phyloP scores from a whole-genome alignment of 2,329 filamentous ascomycete species.

The Penicillium brasilianum region DNA sequence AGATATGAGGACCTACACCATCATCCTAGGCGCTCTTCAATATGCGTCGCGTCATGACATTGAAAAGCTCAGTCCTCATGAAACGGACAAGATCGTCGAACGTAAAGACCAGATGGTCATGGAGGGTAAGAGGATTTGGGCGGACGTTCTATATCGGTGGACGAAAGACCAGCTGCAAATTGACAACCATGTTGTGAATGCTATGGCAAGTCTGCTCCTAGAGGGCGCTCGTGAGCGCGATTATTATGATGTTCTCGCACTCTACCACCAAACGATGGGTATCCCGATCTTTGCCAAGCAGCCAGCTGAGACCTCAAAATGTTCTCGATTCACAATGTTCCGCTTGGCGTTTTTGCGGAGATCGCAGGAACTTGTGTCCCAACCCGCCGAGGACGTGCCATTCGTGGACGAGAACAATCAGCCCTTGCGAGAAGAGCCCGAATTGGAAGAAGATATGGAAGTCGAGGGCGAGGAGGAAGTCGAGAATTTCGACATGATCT shows the following conservation, averaged over 20 bases:
- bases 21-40: slow-evolving; percentile 78
- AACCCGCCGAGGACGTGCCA: slow-evolving; percentile 34
- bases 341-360: slow-evolving; percentile 8
- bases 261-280: slow-evolving; percentile 82
- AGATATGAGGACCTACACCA: slow-evolving; percentile 77
- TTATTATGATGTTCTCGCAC: slow-evolving; percentile 71
- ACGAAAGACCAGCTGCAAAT: slow-evolving; percentile 69
- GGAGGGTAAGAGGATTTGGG: slow-evolving; percentile 78
- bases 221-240: slow-evolving; percentile 65
- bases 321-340: slow-evolving; percentile 11
- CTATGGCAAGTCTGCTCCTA: slow-evolving; percentile 81
- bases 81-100: slow-evolving; percentile 34
- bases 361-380: slow-evolving; percentile 2
- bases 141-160: slow-evolving; percentile 79
- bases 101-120: slow-evolving; percentile 55
- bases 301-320: slow-evolving; percentile 26
- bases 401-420: slow-evolving; percentile 37
- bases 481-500: slow-evolving; percentile 39
- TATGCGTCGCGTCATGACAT: slow-evolving; percentile 46
- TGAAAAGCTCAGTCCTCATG: slow-evolving; percentile 37
- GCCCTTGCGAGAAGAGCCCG: slow-evolving; percentile 10
- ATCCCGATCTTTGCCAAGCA: slow-evolving; percentile 57
- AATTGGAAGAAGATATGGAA: slow-evolving; percentile 27
- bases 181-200: slow-evolving; percentile 77
- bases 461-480: slow-evolving; percentile 33